phyloP scores from a whole-genome alignment of 148 eudicot species.

The Simmondsia chinensis region DNA sequence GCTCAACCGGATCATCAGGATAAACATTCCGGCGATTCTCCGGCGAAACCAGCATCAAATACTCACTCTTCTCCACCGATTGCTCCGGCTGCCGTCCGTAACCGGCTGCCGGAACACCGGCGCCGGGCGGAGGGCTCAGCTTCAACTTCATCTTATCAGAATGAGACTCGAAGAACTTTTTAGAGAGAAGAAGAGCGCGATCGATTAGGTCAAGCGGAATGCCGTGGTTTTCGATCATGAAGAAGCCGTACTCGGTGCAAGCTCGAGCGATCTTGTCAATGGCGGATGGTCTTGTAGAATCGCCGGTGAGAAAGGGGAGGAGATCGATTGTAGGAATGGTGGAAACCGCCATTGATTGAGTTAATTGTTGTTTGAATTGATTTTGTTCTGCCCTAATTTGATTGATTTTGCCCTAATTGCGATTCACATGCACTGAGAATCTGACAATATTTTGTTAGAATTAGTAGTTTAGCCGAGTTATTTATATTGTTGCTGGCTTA shows the following conservation, averaged over 20 bases:
- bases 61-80: conserved; percentile 23
- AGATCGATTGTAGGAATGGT: conserved; percentile 29
- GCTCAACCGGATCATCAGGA: too few species aligned
- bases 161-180: conserved; percentile 13
- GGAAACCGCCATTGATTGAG: conserved; percentile 6
- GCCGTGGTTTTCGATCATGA: conserved; percentile 28
- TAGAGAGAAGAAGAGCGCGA: conserved; percentile 19
- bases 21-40: too few species aligned
- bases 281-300: conserved; percentile 12
- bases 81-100: conserved; percentile 19
- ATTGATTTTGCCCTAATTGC: too few species aligned
- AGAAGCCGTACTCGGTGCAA: conserved; percentile 27
- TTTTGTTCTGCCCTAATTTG: too few species aligned
- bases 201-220: conserved; percentile 19
- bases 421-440: too few species aligned
- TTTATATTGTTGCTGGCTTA: too few species aligned
- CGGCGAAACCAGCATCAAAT: conserved; percentile 19
- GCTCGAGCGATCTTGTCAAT: conserved; percentile 13
- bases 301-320: conserved; percentile 17
- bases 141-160: conserved; percentile 20
- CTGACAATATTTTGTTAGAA: too few species aligned
- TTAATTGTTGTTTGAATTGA: too few species aligned
- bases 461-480: too few species aligned
- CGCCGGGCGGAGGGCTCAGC: conserved; percentile 4
- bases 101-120: conserved; percentile 26